Conservation (phyloP, 176 grass and related monocot genomes). For the Triticum dicoccoides region DNA sequence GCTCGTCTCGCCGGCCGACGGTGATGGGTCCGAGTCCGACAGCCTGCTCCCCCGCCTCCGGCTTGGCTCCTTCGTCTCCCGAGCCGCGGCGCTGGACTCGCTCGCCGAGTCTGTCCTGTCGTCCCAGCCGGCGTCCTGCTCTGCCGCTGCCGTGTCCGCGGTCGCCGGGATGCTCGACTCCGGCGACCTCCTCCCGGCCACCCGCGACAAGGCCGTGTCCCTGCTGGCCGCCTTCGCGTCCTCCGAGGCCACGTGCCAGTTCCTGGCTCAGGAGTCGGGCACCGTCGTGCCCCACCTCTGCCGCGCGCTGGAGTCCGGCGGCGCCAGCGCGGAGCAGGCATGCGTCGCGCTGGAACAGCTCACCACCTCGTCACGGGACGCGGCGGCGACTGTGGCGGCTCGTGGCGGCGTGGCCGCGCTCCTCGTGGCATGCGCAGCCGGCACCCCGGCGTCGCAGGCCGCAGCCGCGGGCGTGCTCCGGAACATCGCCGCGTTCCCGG, state of each 20-base stretch:
- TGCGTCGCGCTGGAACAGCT: conserved; percentile 50
- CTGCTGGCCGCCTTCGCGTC: conserved; percentile 43
- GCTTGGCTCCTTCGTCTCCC: neutral
- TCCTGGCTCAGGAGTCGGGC: conserved; percentile 31
- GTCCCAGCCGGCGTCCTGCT: neutral
- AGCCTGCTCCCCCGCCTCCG: neutral
- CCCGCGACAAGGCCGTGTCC: conserved; percentile 44
- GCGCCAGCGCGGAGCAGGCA: conserved; percentile 27
- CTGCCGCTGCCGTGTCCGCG: conserved; percentile 12
- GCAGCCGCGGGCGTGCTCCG: conserved; percentile 57
- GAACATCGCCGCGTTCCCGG: conserved; percentile 52
- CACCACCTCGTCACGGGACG: conserved; percentile 50
- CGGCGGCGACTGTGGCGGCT: conserved; percentile 33
- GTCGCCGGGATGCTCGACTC: conserved; percentile 50
- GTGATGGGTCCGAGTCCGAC: neutral
- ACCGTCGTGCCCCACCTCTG: conserved; percentile 44
- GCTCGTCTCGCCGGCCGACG: neutral
- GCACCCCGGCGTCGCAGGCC: conserved; percentile 63
- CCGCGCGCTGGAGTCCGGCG: conserved; percentile 43
- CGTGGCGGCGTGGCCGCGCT: conserved; percentile 70
- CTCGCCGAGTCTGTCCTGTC: neutral
- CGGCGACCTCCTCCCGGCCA: conserved; percentile 22
- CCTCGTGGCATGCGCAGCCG: conserved; percentile 45
- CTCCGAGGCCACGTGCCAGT: conserved; percentile 12
- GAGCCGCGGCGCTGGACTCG: neutral